Conservation (phyloP, 75 land plant species). For the Cryptomeria japonica region DNA sequence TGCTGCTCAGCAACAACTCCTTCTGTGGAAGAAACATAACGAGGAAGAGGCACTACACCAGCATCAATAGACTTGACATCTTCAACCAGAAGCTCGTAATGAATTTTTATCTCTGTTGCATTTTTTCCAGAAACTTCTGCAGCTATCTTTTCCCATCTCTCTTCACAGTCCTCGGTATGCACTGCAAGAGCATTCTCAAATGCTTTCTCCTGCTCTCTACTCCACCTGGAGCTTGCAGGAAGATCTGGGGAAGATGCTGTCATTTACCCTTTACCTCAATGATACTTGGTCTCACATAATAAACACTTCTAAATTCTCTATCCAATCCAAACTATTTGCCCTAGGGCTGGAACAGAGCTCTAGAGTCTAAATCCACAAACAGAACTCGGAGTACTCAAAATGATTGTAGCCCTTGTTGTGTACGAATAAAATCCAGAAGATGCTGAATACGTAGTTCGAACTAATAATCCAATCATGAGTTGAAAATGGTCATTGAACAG, state of each 20-base stretch:
- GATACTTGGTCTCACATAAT: not conserved
- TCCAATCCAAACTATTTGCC: not conserved
- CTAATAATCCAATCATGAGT: not conserved
- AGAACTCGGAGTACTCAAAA: not conserved
- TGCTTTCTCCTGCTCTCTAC: constrained; percentile 56
- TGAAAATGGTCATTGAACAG: not conserved
- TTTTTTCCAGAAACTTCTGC: constrained; percentile 67
- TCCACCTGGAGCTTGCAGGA: constrained; percentile 41
- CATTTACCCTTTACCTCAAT: constrained; percentile 6
- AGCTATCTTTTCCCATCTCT: constrained; percentile 69
- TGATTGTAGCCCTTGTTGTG: not conserved
- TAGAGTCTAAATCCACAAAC: not conserved
- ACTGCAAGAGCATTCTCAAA: constrained; percentile 72
- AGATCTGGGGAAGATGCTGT: constrained; percentile 7
- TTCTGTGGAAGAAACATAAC: constrained; percentile 43
- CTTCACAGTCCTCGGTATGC: constrained; percentile 37
- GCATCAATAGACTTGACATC: constrained; percentile 73
- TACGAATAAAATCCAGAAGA: not conserved
- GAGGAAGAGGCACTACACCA: constrained; percentile 58
- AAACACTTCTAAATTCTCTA: not conserved
- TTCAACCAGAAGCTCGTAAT: constrained; percentile 69
- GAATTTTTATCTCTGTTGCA: constrained; percentile 60
- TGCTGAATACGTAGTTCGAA: not conserved
- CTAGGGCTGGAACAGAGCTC: not conserved
- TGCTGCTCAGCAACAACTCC: constrained; percentile 22